Evolutionary conservation across 1,139 yeast genomes (phyloP).

Genomic region (Hansenula lynferdii): DNA sequence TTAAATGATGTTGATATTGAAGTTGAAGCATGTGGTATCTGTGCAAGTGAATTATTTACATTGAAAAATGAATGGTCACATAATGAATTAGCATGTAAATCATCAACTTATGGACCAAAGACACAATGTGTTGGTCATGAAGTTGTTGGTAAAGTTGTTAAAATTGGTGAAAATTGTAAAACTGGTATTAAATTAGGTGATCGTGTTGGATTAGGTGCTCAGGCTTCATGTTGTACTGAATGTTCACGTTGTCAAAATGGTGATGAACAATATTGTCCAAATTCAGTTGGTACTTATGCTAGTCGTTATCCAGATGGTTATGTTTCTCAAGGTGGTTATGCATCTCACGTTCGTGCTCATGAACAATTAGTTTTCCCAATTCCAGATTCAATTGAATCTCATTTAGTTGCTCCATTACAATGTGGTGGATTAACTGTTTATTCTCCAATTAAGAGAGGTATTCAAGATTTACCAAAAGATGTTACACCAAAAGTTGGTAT

Average conservation of each 20-base stretch:
- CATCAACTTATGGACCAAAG: slow-evolving; percentile 25
- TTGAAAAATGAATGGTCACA: slow-evolving; percentile 32
- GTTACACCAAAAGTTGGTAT: slow-evolving; percentile 45
- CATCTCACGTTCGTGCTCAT: slow-evolving; percentile 43
- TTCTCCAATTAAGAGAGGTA: slow-evolving; percentile 44
- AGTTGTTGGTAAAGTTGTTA: slow-evolving; percentile 40
- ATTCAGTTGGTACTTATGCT: slow-evolving; percentile 39
- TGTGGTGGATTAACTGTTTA: slow-evolving; percentile 52
- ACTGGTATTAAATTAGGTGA: slow-evolving; percentile 36
- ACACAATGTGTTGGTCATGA: slow-evolving; percentile 45
- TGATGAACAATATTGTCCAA: slow-evolving; percentile 44
- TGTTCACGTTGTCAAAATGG: slow-evolving; percentile 38
- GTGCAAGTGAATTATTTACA: slow-evolving; percentile 49
- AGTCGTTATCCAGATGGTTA: slow-evolving; percentile 37
- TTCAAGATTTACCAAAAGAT: slow-evolving; percentile 27
- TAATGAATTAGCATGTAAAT: slow-evolving; percentile 28
- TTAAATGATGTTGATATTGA: slow-evolving; percentile 32
- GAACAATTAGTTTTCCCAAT: slow-evolving; percentile 44
- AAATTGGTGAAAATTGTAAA: slow-evolving; percentile 35
- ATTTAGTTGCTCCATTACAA: slow-evolving; percentile 44
- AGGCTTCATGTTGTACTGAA: slow-evolving; percentile 38
- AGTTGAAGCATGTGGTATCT: slow-evolving; percentile 46
- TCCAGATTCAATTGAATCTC: slow-evolving; percentile 39
- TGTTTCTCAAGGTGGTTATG: slow-evolving; percentile 50
- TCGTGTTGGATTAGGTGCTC: slow-evolving; percentile 51